A percentile compares a stretch with the other conserved stretches of the same genome.
Evolutionary conservation across 2,329 filamentous ascomycete genomes (phyloP).

Genomic region (Phyllosticta ampelicida): DNA sequence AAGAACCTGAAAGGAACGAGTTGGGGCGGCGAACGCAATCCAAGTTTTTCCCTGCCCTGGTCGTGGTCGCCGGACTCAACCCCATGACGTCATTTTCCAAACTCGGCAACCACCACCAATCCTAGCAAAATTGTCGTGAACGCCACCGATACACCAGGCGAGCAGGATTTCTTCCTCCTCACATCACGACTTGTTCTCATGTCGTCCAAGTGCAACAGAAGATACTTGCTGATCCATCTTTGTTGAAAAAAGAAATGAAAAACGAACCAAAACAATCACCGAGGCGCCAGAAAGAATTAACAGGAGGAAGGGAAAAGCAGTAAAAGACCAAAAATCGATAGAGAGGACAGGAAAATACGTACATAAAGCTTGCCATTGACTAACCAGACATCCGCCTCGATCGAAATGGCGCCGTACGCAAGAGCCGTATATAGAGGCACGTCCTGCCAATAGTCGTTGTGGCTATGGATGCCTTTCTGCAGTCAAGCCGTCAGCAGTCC

Average conservation of each 20-base stretch:
- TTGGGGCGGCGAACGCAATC: not conserved
- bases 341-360: conserved; percentile 15
- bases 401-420: conserved; percentile 45
- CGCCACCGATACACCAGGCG: too few relatives aligned
- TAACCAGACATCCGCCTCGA: conserved; percentile 53
- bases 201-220: too few relatives aligned
- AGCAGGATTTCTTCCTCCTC: too few relatives aligned
- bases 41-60: not conserved
- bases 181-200: too few relatives aligned
- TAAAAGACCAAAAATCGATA: not conserved
- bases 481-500: not conserved
- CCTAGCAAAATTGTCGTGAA: not conserved
- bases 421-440: conserved; percentile 43
- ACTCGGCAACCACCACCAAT: not conserved
- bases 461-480: conserved; percentile 43
- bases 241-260: not conserved
- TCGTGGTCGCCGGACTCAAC: not conserved
- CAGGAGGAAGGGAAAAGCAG: not conserved
- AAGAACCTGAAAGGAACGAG: not conserved
- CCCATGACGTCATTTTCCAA: not conserved
- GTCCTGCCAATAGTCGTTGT: conserved; percentile 50
- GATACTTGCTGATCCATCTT: too few relatives aligned
- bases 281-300: not conserved
- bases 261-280: not conserved
- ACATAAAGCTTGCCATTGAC: conserved; percentile 45